Percentiles rank a stretch among this genome's conserved stretches.
phyloP scores from a whole-genome alignment of 2,329 filamentous ascomycete genomes.

The Colletotrichum lini region DNA sequence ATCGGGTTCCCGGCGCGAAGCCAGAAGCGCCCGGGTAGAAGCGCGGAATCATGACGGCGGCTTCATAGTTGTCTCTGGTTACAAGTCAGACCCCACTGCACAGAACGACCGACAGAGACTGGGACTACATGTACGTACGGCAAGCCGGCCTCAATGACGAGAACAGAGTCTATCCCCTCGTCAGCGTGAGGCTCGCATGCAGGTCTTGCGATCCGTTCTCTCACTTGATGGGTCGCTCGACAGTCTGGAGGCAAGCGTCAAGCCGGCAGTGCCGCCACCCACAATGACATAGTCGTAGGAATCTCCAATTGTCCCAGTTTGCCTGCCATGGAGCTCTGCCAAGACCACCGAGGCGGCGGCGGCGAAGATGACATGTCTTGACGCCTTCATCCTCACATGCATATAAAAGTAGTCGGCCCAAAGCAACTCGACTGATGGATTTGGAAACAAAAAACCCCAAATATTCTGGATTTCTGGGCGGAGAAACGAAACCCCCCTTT shows the following conservation, averaged over 20 bases:
- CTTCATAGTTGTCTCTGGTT: conserved; percentile 32
- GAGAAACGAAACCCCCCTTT: too few species aligned
- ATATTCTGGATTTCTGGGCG: not conserved
- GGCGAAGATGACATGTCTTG: not conserved
- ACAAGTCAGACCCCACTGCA: not conserved
- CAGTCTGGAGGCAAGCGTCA: conserved; percentile 52
- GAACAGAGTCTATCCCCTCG: conserved; percentile 26
- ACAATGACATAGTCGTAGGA: conserved; percentile 50
- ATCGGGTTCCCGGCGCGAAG: conserved; percentile 43
- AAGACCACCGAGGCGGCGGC: not conserved
- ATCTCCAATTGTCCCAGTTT: not conserved
- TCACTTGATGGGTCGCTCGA: conserved; percentile 4
- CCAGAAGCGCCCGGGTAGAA: conserved; percentile 38
- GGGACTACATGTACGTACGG: conserved; percentile 25
- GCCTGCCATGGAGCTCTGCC: not conserved
- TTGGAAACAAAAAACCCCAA: not conserved
- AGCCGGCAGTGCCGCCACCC: conserved; percentile 52
- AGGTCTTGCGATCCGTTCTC: not conserved
- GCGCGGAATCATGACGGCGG: conserved; percentile 32
- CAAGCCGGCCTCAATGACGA: conserved; percentile 42
- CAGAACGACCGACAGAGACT: accelerated
- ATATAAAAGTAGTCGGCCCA: not conserved
- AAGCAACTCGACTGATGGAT: too few species aligned
- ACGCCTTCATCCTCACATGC: not conserved
- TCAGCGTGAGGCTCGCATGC: not conserved